phyloP scores from a whole-genome alignment of 2,329 filamentous ascomycete species.

The Scleromitrula shiraiana region DNA sequence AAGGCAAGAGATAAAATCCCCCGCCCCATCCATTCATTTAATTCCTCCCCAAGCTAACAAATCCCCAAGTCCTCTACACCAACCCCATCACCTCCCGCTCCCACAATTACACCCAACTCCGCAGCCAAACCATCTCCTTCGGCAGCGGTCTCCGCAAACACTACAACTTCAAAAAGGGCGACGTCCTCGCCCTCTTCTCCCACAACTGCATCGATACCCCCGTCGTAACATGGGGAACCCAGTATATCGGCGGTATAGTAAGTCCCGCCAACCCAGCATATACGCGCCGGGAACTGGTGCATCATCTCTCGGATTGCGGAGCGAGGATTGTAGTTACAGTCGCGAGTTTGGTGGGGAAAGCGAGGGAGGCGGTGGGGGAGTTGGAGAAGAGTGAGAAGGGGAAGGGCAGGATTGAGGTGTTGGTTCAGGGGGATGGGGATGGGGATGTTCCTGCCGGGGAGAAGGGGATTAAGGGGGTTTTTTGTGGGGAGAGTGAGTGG shows the following conservation, averaged over 20 bases:
- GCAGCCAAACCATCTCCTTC: not conserved
- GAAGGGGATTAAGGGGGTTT: not conserved
- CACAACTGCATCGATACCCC: constrained; percentile 49
- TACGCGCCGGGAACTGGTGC: constrained; percentile 35
- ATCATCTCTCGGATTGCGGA: constrained; percentile 5
- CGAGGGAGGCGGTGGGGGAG: constrained; percentile 10
- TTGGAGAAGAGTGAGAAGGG: not conserved
- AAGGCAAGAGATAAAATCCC: too few species aligned
- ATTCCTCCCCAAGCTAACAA: too few species aligned
- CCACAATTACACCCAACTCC: not conserved
- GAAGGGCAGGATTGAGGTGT: not conserved
- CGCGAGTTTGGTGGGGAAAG: constrained; percentile 29
- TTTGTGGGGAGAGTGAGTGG: not conserved
- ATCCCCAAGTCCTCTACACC: not conserved
- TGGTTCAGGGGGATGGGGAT: not conserved
- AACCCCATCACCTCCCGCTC: not conserved
- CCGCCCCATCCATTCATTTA: too few species aligned
- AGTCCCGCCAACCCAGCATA: constrained; percentile 46
- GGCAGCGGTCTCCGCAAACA: constrained; percentile 31
- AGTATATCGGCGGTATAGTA: constrained; percentile 45
- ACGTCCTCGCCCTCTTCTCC: constrained; percentile 46
- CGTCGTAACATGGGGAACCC: constrained; percentile 44
- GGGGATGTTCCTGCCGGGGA: not conserved
- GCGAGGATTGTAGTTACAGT: constrained; percentile 40
- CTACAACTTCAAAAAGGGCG: constrained; percentile 35